Evolutionary conservation across 83 land plant genomes (phyloP).

Genomic region (Picea abies): DNA sequence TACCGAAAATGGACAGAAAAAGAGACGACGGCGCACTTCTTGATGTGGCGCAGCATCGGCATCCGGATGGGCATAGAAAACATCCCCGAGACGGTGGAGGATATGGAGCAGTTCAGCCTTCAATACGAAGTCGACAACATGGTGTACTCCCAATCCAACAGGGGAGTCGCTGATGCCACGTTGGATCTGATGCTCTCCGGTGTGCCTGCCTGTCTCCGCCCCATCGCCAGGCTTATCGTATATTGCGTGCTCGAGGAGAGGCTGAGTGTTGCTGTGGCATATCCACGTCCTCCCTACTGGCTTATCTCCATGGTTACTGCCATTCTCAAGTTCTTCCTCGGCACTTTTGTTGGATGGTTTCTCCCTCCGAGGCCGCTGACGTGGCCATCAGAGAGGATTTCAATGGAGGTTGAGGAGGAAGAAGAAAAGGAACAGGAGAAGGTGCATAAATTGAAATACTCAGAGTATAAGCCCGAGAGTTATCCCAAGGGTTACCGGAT

Average conservation of each 20-base stretch:
- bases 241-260: conserved; percentile 14
- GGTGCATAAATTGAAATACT: not conserved
- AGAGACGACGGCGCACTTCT: conserved; percentile 15
- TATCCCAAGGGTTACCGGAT: not conserved
- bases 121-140: conserved; percentile 11
- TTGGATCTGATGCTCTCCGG: not conserved
- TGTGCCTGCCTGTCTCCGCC: not conserved
- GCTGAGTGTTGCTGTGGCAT: not conserved
- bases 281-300: conserved; percentile 9
- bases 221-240: not conserved
- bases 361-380: conserved; percentile 8
- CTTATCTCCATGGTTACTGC: not conserved
- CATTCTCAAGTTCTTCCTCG: not conserved
- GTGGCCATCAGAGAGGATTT: not conserved
- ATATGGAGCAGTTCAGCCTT: not conserved
- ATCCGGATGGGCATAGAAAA: conserved; percentile 26
- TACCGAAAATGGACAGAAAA: conserved; percentile 23
- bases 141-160: conserved; percentile 23
- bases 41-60: conserved; percentile 32
- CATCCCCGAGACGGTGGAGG: conserved; percentile 27
- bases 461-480: not conserved
- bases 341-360: not conserved
- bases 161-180: conserved; percentile 14
- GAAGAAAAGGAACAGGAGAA: not conserved
- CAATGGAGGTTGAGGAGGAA: not conserved